Percentiles rank a stretch among this genome's conserved stretches.
Conservation (phyloP, 1,284 basidiomycete genomes). For the Dichomitus squalens region DNA sequence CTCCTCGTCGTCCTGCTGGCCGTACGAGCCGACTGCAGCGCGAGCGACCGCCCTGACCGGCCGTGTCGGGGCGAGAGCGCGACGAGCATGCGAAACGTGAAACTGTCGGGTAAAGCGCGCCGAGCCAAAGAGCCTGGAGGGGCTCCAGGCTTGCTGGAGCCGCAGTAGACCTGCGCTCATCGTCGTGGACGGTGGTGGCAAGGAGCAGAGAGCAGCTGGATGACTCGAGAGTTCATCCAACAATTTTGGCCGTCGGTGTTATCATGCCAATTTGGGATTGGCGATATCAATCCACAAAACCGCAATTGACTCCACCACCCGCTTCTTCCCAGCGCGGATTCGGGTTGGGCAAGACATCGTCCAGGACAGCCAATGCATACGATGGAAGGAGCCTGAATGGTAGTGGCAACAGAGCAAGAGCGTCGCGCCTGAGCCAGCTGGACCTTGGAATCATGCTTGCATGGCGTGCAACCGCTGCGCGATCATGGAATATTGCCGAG, state of each 20-base stretch:
- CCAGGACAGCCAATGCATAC: not conserved
- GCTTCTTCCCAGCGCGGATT: not conserved
- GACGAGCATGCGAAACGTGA: constrained; percentile 35
- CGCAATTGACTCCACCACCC: not conserved
- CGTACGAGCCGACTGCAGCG: constrained; percentile 34
- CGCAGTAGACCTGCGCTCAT: constrained; percentile 30
- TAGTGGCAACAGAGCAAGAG: not conserved
- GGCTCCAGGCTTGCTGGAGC: constrained; percentile 27
- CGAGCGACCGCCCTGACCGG: constrained; percentile 39
- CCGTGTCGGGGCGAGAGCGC: constrained; percentile 38
- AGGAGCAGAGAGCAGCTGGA: constrained; percentile 10
- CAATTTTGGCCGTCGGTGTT: constrained; percentile 11
- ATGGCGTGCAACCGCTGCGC: no score
- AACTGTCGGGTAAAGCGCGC: constrained; percentile 31
- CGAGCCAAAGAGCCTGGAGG: constrained; percentile 25
- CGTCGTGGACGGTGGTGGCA: constrained; percentile 21
- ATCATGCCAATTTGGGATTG: constrained; percentile 9
- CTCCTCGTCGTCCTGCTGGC: constrained; percentile 57
- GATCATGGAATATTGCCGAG: no score
- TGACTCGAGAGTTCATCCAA: constrained; percentile 13
- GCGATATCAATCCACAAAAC: not conserved
- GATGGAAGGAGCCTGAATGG: not conserved
- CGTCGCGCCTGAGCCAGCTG: not conserved
- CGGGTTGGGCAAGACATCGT: no score
- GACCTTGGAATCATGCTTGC: not conserved